phyloP scores from a whole-genome alignment of 371 early-diverging fungal species.

The Circinella minor region DNA sequence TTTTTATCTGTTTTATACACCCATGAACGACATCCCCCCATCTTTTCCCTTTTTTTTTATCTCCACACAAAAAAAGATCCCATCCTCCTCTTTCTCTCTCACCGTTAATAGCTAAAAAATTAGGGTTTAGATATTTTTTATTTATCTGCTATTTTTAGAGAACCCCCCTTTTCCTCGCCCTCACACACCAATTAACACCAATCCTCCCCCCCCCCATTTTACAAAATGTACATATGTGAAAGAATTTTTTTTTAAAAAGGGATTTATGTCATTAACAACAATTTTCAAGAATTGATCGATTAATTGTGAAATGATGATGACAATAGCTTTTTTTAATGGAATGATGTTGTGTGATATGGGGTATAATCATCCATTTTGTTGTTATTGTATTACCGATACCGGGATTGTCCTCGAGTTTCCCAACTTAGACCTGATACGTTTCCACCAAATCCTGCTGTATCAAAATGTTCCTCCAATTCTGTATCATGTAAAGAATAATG shows the following conservation, averaged over 20 bases:
- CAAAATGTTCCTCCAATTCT: conserved; percentile 4
- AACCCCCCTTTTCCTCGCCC: not conserved
- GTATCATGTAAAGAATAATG: conserved; percentile 5
- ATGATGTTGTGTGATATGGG: not conserved
- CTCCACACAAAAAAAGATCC: too few relatives aligned
- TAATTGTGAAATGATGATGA: too few relatives aligned
- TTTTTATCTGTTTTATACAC: conserved; percentile 6
- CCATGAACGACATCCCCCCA: too few relatives aligned
- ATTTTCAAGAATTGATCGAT: too few relatives aligned
- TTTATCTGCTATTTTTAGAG: conserved; percentile 4
- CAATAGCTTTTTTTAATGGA: not conserved
- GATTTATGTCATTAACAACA: too few relatives aligned
- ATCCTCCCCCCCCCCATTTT: not conserved
- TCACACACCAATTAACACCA: not conserved
- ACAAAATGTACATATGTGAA: conserved; percentile 6
- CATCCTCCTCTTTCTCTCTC: too few relatives aligned
- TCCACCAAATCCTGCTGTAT: conserved; percentile 5
- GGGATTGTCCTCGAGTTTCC: conserved; percentile 1
- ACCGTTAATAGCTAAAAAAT: not conserved
- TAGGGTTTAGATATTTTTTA: not conserved
- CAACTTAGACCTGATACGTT: conserved; percentile 1
- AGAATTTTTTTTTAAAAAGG: not conserved
- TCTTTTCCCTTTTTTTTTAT: too few relatives aligned
- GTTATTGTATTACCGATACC: not conserved
- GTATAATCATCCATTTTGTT: not conserved